Percentiles rank a stretch among this genome's conserved stretches.
phyloP scores from a whole-genome alignment of 129 eudicot genomes.

The Daucus carota region DH1_v3.0 NC_030384.2:33365501-33366000 shows the following conservation, averaged over 20 bases:
- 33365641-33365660: too few relatives aligned
- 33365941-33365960: too few relatives aligned
- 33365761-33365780: too few relatives aligned
- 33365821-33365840: not conserved
- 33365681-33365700: not conserved
- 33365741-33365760: too few relatives aligned
- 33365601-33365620: not conserved
- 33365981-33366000: too few relatives aligned
- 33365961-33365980: too few relatives aligned
- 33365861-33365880: too few relatives aligned
- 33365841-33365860: not conserved
- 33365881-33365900: not conserved
- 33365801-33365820: not conserved
- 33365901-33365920: too few relatives aligned
- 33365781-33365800: too few relatives aligned
- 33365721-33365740: not conserved
- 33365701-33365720: not conserved
- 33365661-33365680: not conserved
- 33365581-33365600: not conserved
- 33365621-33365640: not conserved
- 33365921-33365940: too few relatives aligned
- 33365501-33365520: conserved; percentile 13
- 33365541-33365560: not conserved
- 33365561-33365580: not conserved
- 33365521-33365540: not conserved